Evolutionary conservation across 306 rosid genomes (phyloP).

Genomic region (Prunus dulcis): DNA sequence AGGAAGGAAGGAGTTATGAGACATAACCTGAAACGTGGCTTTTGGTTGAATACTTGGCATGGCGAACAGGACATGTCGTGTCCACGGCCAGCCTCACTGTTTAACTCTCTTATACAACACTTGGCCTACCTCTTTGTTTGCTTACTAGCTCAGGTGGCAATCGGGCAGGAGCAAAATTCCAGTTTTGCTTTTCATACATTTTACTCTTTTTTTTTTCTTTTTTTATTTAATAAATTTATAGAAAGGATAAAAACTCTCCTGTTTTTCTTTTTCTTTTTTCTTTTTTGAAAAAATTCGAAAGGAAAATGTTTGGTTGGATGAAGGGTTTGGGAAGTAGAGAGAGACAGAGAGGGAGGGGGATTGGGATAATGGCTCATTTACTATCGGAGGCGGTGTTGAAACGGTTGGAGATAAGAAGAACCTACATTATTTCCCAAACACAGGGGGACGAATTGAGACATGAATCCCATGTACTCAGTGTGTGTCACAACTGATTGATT

Average conservation of each 20-base stretch:
- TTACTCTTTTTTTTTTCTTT: background rate
- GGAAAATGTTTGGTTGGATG: too few relatives aligned
- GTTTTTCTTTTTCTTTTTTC: background rate
- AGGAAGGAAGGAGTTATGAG: background rate
- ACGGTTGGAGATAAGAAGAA: slow-evolving; percentile 53
- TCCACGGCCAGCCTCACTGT: slow-evolving; percentile 44
- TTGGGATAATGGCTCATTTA: slow-evolving; percentile 19
- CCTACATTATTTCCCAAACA: slow-evolving; percentile 34
- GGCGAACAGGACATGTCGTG: slow-evolving; percentile 53
- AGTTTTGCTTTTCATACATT: background rate
- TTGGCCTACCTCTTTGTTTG: slow-evolving; percentile 46
- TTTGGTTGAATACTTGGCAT: slow-evolving; percentile 64
- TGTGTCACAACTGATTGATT: background rate
- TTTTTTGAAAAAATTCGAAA: background rate
- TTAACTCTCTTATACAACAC: slow-evolving; percentile 48
- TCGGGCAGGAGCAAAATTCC: background rate
- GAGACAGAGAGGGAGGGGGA: background rate
- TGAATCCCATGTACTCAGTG: slow-evolving; percentile 22
- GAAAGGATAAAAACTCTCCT: background rate
- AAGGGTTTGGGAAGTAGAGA: too few relatives aligned
- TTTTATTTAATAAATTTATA: too few relatives aligned
- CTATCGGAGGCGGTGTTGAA: slow-evolving; percentile 27
- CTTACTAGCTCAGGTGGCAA: slow-evolving; percentile 50
- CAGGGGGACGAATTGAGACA: slow-evolving; percentile 16
- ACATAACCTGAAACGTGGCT: slow-evolving; percentile 67